Percentiles rank a stretch among this genome's conserved stretches.
These are phyloP conservation scores for Brassica rapa DNA, from an alignment of 345 rosid species.

Conservation along the genomic window DNA sequence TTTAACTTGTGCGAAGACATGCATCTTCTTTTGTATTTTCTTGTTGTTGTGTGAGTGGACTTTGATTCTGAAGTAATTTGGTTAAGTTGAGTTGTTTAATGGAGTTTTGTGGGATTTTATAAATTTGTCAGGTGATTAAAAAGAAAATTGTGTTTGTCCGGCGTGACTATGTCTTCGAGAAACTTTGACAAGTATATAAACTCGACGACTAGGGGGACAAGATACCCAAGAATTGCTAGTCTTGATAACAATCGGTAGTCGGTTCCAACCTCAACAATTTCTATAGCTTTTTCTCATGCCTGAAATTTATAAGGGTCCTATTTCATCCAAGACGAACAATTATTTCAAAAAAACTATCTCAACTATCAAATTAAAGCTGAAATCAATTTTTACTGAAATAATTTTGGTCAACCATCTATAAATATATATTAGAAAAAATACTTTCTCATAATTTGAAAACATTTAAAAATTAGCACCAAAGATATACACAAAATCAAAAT, in stretches of 20 bases:
- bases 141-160: neutral
- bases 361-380: no score
- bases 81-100: neutral
- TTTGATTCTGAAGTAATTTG: neutral
- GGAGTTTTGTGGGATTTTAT: neutral
- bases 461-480: no score
- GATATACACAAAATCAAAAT: no score
- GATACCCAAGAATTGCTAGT: neutral
- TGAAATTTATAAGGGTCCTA: no score
- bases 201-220: neutral
- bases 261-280: neutral
- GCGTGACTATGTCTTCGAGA: neutral
- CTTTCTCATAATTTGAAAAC: no score
- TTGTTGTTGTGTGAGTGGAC: neutral
- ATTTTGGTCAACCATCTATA: no score
- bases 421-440: no score
- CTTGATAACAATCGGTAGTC: neutral
- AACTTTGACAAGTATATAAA: neutral
- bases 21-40: constrained; percentile 6
- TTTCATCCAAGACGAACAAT: no score
- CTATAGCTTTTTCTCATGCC: no score
- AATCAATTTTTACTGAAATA: no score
- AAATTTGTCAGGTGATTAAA: neutral
- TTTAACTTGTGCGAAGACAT: neutral
- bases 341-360: no score